Conservation (phyloP, 2,329 filamentous ascomycete genomes). For the Fusarium sambucinum region DNA sequence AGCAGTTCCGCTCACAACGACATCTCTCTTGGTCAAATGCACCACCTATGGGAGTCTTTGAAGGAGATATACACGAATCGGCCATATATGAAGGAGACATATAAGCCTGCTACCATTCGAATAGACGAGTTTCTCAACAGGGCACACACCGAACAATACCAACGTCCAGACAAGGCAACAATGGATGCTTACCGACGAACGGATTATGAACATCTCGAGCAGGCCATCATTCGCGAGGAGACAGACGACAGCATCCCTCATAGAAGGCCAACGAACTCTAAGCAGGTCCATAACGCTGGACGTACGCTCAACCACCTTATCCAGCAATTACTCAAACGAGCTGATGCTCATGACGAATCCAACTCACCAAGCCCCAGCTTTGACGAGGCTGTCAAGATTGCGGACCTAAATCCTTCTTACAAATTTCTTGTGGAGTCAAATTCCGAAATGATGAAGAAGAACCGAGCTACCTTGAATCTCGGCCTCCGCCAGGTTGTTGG, state of each 20-base stretch:
- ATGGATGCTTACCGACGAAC: conserved; percentile 42
- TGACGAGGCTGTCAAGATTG: conserved; percentile 48
- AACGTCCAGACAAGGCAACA: conserved; percentile 39
- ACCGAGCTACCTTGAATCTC: conserved; percentile 48
- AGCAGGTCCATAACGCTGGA: conserved; percentile 49
- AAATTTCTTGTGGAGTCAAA: conserved; percentile 49
- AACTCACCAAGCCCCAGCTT: conserved; percentile 46
- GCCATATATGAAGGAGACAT: conserved; percentile 54
- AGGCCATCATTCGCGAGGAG: conserved; percentile 49
- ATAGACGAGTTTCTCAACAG: conserved; percentile 47
- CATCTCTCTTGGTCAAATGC: conserved; percentile 49
- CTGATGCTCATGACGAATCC: conserved; percentile 42
- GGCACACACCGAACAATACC: conserved; percentile 49
- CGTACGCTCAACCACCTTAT: conserved; percentile 47
- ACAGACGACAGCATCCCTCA: conserved; percentile 28
- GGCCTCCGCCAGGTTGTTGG: conserved; percentile 49
- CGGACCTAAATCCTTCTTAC: conserved; percentile 31
- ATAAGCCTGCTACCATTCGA: conserved; percentile 48
- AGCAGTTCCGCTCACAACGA: conserved; percentile 21
- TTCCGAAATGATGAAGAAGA: conserved; percentile 41
- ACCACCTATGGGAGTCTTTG: conserved; percentile 49
- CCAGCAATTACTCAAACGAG: conserved; percentile 49
- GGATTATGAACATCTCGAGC: conserved; percentile 51
- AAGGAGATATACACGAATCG: conserved; percentile 51
- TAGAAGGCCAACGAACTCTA: conserved; percentile 43